phyloP scores from a whole-genome alignment of 2,329 filamentous ascomycete species.

The Pseudogymnoascus sp. region DNA sequence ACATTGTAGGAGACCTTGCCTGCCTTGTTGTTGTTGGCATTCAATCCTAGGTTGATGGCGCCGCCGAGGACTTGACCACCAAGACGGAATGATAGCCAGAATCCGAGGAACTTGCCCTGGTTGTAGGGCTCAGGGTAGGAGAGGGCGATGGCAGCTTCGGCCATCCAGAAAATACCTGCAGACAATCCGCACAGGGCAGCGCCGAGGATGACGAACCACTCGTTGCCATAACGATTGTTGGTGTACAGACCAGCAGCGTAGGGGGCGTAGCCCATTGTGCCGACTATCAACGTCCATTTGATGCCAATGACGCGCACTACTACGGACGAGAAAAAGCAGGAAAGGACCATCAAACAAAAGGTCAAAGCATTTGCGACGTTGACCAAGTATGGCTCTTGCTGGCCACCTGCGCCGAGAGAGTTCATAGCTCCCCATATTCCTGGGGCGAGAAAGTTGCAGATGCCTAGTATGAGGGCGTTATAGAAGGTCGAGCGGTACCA shows the following conservation, averaged over 20 bases:
- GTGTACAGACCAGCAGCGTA: constrained; percentile 65
- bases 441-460: constrained; percentile 64
- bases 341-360: constrained; percentile 66
- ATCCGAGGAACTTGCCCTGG: constrained; percentile 55
- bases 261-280: constrained; percentile 64
- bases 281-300: constrained; percentile 62
- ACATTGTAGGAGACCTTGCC: constrained; percentile 64
- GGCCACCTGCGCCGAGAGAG: constrained; percentile 62
- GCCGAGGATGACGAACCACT: constrained; percentile 64
- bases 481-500: constrained; percentile 68
- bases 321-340: constrained; percentile 58
- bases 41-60: constrained; percentile 63
- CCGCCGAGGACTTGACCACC: constrained; percentile 64
- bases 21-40: constrained; percentile 47
- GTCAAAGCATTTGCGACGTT: constrained; percentile 63
- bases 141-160: constrained; percentile 66
- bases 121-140: constrained; percentile 66
- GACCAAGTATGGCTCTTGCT: constrained; percentile 56
- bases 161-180: constrained; percentile 64
- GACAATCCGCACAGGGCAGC: constrained; percentile 59
- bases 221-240: constrained; percentile 62
- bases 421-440: constrained; percentile 72
- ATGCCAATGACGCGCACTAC: constrained; percentile 64
- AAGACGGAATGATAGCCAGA: constrained; percentile 56
- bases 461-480: constrained; percentile 63